These are phyloP conservation scores for Globisporangium canariense DNA, from an alignment of 352 stramenopile genomes.

Conservation along the genomic window DNA sequence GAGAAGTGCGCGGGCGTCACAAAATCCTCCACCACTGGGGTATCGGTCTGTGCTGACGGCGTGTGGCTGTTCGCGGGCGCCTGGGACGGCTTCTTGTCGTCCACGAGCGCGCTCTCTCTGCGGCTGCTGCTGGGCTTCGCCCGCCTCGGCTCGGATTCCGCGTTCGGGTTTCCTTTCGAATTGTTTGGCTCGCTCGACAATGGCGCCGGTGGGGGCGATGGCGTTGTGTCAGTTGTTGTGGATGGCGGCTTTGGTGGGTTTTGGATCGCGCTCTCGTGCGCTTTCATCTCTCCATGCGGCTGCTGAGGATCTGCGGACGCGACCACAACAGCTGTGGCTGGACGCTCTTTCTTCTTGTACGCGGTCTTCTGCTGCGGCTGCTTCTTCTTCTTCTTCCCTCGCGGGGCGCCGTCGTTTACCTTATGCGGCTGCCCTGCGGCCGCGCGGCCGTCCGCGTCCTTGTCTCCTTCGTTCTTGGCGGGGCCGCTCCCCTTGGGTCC, in stretches of 20 bases:
- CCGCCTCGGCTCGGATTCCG: conserved; percentile 3
- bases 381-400: neutral
- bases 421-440: neutral
- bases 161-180: conserved; percentile 2
- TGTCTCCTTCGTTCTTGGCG: neutral
- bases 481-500: neutral
- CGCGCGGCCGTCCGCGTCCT: neutral
- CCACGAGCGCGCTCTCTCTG: neutral
- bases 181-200: neutral
- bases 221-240: no score
- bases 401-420: neutral
- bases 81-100: neutral
- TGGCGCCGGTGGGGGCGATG: neutral
- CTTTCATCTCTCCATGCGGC: neutral
- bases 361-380: neutral
- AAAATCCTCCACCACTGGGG: neutral
- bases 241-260: neutral
- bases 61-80: neutral
- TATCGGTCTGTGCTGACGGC: neutral
- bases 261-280: neutral
- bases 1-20: conserved; percentile 24
- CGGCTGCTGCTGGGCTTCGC: neutral
- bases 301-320: neutral
- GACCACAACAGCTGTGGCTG: neutral
- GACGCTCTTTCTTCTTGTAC: conserved; percentile 11